Evolutionary conservation across 176 grass and related monocot genomes (phyloP).

Genomic region (Pontederia paniculata): DNA sequence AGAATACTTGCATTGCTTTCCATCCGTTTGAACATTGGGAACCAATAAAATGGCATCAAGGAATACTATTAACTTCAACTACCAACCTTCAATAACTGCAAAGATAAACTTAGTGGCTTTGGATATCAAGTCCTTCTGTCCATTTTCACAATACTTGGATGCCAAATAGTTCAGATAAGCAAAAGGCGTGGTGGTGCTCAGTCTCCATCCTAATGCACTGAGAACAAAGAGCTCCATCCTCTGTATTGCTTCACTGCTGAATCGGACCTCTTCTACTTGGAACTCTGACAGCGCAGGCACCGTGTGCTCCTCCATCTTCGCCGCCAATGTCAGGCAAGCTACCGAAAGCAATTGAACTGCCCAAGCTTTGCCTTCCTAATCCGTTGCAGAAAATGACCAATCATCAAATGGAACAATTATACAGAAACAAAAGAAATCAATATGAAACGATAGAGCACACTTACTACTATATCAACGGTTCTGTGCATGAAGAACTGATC

Average conservation of each 20-base stretch:
- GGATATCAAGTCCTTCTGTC: not conserved
- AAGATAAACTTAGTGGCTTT: not conserved
- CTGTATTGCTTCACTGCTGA: constrained; percentile 1
- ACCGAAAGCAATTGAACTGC: constrained; percentile 2
- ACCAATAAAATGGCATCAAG: not conserved
- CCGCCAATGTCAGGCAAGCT: constrained; percentile 8
- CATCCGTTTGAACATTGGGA: not conserved
- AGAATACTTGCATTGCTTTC: not conserved
- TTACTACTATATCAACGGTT: not conserved
- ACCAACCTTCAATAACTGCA: constrained; percentile 1
- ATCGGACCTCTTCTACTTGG: not conserved
- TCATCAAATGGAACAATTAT: not conserved
- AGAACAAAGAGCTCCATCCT: constrained; percentile 12
- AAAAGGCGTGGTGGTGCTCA: constrained; percentile 8
- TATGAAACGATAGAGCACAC: too few relatives aligned
- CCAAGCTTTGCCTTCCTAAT: constrained; percentile 5
- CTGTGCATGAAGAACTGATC: not conserved
- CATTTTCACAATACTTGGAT: not conserved
- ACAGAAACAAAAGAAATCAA: not conserved
- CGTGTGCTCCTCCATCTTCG: constrained; percentile 7
- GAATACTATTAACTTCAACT: not conserved
- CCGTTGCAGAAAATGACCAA: not conserved
- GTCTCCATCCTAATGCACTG: constrained; percentile 5
- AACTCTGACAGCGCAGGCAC: constrained; percentile 4
- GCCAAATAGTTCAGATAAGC: constrained; percentile 3